Percentiles rank a stretch among this genome's conserved stretches.
Conservation (phyloP, 352 stramenopile species). For the Globisporangium paroecandrum region DNA sequence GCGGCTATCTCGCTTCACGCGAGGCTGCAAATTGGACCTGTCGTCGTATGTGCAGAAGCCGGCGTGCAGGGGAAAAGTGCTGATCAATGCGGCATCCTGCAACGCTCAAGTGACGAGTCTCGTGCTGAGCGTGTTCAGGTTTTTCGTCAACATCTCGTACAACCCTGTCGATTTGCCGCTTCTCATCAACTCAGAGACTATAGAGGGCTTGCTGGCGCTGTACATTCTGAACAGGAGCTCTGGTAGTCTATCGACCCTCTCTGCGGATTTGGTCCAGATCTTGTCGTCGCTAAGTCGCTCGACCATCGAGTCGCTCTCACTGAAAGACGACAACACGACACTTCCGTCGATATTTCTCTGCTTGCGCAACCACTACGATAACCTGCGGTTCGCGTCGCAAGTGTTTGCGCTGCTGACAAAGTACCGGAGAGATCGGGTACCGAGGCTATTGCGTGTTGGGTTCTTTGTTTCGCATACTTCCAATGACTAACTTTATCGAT, state of each 20-base stretch:
- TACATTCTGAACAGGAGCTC: slow-evolving; percentile 40
- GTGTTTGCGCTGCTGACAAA: slow-evolving; percentile 57
- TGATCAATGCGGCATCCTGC: slow-evolving; percentile 37
- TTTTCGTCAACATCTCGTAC: slow-evolving; percentile 49
- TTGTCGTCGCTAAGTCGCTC: slow-evolving; percentile 29
- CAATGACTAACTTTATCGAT: neutral
- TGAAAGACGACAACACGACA: slow-evolving; percentile 40
- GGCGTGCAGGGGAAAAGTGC: slow-evolving; percentile 33
- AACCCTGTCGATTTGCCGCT: slow-evolving; percentile 49
- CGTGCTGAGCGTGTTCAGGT: slow-evolving; percentile 40
- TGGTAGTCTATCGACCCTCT: slow-evolving; percentile 29
- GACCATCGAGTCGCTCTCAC: slow-evolving; percentile 26
- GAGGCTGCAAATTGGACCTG: slow-evolving; percentile 52
- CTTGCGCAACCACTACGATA: slow-evolving; percentile 40
- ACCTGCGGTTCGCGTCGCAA: slow-evolving; percentile 47
- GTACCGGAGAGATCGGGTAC: slow-evolving; percentile 39
- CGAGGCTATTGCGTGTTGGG: neutral
- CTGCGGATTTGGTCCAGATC: slow-evolving; percentile 39
- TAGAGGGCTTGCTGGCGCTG: slow-evolving; percentile 62
- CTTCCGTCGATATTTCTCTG: slow-evolving; percentile 68
- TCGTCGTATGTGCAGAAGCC: slow-evolving; percentile 34
- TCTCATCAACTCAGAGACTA: slow-evolving; percentile 44
- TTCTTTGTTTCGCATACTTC: neutral
- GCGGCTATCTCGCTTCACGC: slow-evolving; percentile 57
- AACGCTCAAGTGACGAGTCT: slow-evolving; percentile 31